Conservation (phyloP, 768 basidiomycete species). For the Trametopsis cervina region DNA sequence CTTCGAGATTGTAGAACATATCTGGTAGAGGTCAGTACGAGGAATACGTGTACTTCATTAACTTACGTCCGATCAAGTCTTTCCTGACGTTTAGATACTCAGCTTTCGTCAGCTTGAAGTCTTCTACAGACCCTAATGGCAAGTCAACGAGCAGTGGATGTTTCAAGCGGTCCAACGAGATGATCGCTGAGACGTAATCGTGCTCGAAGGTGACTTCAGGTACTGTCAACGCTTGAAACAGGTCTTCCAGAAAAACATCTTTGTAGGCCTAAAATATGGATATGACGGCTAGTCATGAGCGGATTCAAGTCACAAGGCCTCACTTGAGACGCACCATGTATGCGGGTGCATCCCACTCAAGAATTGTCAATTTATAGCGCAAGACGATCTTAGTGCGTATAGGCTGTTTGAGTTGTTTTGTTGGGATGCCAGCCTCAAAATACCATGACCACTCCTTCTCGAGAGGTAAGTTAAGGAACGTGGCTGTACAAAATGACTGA, state of each 20-base stretch:
- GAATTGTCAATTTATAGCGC: constrained; percentile 49
- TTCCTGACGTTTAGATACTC: background rate
- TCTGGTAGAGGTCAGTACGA: background rate
- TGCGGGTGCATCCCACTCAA: constrained; percentile 52
- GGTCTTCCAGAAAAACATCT: constrained; percentile 44
- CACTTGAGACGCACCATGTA: constrained; percentile 54
- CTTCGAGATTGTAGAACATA: background rate
- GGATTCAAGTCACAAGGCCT: background rate
- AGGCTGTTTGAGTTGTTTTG: constrained; percentile 42
- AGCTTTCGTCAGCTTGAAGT: background rate
- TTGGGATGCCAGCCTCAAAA: constrained; percentile 48
- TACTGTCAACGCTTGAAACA: constrained; percentile 48
- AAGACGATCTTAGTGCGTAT: constrained; percentile 55
- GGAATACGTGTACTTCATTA: background rate
- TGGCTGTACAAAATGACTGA: constrained; percentile 17
- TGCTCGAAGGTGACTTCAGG: constrained; percentile 45
- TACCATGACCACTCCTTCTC: constrained; percentile 56
- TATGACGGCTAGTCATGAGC: background rate
- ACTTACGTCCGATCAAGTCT: background rate
- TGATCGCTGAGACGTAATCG: constrained; percentile 48
- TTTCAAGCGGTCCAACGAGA: constrained; percentile 48
- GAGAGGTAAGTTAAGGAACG: background rate
- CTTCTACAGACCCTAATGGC: constrained; percentile 15
- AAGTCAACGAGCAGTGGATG: constrained; percentile 43
- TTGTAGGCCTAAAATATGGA: constrained; percentile 30